These are phyloP conservation scores for Fagopyrum esculentum DNA, from an alignment of 148 eudicot species.

Conservation along the genomic window DNA sequence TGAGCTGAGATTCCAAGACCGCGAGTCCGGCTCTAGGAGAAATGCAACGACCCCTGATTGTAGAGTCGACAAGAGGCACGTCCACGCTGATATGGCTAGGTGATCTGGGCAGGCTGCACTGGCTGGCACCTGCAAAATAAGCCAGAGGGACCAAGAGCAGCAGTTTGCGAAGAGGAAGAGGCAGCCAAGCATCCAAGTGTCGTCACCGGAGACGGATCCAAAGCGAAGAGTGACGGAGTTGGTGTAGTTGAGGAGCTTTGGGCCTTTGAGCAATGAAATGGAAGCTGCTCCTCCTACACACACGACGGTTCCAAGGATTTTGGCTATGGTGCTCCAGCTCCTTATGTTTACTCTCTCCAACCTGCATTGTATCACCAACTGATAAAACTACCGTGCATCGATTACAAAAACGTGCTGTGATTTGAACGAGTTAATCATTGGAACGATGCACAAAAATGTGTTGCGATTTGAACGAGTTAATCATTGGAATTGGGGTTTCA, in stretches of 20 bases:
- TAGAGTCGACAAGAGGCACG: conserved; percentile 52
- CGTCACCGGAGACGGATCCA: background rate
- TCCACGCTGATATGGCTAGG: conserved; percentile 59
- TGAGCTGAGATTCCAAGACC: conserved; percentile 54
- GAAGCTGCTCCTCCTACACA: conserved; percentile 63
- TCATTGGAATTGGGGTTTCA: too few relatives aligned
- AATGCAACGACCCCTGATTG: conserved; percentile 52
- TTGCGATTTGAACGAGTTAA: too few relatives aligned
- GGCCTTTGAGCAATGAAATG: conserved; percentile 64
- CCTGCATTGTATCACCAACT: conserved; percentile 18
- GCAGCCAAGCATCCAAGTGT: conserved; percentile 62
- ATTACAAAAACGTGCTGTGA: too few relatives aligned
- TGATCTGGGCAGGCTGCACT: conserved; percentile 47
- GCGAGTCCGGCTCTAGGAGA: conserved; percentile 34
- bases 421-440: too few relatives aligned
- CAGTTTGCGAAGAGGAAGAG: conserved; percentile 46
- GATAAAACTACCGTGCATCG: too few relatives aligned
- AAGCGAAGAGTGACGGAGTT: background rate
- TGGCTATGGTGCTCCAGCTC: conserved; percentile 56
- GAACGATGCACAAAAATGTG: too few relatives aligned
- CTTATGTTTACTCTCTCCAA: conserved; percentile 50
- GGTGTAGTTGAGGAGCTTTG: conserved; percentile 42
- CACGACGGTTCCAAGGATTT: conserved; percentile 54
- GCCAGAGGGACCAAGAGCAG: conserved; percentile 79
- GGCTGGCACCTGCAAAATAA: conserved; percentile 65